Base-by-base conservation (phyloP, 1,284 basidiomycete species). In the Ustilago xerochloae region DNA sequence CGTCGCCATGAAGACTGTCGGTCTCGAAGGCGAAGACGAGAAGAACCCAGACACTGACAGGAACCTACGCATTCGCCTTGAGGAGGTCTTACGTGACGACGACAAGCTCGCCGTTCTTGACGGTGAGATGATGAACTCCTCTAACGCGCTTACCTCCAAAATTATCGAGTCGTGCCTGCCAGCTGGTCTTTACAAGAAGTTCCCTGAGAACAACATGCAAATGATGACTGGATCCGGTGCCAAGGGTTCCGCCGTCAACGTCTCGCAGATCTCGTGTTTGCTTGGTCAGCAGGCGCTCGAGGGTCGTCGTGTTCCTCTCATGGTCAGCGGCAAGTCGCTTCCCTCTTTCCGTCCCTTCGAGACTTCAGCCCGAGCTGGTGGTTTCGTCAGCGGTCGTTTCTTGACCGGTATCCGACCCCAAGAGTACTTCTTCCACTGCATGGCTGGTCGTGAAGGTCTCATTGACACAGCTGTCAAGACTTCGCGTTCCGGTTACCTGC, bases 381-480 rank as follows among this genome's bases (percentile, higher is more conserved):
- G 97, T n/a, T 99, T 97, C 85, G 93, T 99, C 51, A 94, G 93
- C n/a, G 97, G 95, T 85, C 93, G 97, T 53, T 99, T 99, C 89
- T 89, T 99, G 87, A 99, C 97, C 18, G 97, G 97, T 65, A 91
- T 99, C 84, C 93, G 92, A 72, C 97, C 97, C 0, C 97, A 99
- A 85, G 97, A 99, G 85, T 99, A 97, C 87, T 99, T 97, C 87
- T 99, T 99, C 89, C 97, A 99, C 87, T 98, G 97, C 85, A 99
- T 99, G 97, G 95, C 97, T 64, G 97, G 97, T 56, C 91, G 97
- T 79, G 97, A 99, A 87, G 97, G 97, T 85, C 89, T 99, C 32
- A 99, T 99, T 82, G 97, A 99, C 85, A 99, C 97, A 10, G 97
- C 97, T 50, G 97, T 99, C 86, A 99, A 99, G 87, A 99, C 97